Conservation (phyloP, 179 eudicot genomes). For the Nepenthes alata region DNA sequence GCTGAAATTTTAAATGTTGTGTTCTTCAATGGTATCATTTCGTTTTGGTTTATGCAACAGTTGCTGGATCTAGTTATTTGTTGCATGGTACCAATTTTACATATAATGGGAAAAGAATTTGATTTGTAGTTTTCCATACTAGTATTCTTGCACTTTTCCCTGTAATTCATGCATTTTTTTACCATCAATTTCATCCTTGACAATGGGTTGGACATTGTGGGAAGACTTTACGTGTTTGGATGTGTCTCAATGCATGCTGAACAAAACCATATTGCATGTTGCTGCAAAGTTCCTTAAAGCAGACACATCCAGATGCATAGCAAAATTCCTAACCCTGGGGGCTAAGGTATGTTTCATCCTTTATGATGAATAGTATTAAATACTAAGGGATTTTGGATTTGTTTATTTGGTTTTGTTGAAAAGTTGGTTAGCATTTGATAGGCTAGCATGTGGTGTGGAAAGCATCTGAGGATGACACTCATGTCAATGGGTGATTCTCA, state of each 20-base stretch:
- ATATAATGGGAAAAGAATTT: not conserved
- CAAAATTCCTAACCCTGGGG: conserved; percentile 51
- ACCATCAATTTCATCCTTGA: conserved; percentile 34
- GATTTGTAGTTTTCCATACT: conserved; percentile 1
- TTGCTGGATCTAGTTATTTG: too few relatives aligned
- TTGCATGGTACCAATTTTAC: too few relatives aligned
- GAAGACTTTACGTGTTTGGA: conserved; percentile 93
- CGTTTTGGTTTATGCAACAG: too few relatives aligned
- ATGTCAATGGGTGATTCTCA: conserved; percentile 67
- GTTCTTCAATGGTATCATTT: not conserved
- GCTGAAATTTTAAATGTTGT: not conserved
- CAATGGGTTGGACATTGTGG: conserved; percentile 55
- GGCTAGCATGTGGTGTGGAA: conserved; percentile 82
- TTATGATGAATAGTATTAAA: not conserved
- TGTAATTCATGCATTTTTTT: too few relatives aligned
- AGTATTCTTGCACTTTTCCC: not conserved
- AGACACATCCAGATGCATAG: conserved; percentile 37
- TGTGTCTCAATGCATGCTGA: conserved; percentile 77
- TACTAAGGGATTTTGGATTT: not conserved
- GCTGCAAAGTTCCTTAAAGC: conserved; percentile 48
- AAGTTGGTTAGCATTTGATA: conserved; percentile 8
- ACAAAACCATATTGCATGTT: conserved; percentile 70
- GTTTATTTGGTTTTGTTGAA: too few relatives aligned
- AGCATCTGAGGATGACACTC: conserved; percentile 87
- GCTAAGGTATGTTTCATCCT: conserved; percentile 41